Base-by-base conservation (phyloP, 2,329 filamentous ascomycete genomes). In the Didymella segeticola region DNA sequence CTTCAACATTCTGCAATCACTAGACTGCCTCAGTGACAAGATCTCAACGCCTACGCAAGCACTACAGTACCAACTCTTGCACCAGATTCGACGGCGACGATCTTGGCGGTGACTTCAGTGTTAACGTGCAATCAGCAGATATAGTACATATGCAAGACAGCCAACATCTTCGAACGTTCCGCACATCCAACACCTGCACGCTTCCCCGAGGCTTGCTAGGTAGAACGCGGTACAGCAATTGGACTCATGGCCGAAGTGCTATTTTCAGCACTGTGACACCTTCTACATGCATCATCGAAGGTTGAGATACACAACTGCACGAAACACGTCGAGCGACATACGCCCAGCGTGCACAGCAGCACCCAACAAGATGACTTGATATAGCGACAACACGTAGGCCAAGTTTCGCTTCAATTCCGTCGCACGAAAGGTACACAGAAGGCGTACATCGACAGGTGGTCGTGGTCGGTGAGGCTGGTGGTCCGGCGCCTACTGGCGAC, bases 331-430 rank as follows among this genome's bases (percentile, higher is more conserved):
- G 49, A 52, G 31, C 55, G 48, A 45, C 43, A 31, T 39, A 38
- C 34, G 45, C 34, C 34, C 48, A 46, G 53, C 33, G 37, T 47
- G 49, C 43, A 51, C 54, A 38, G 53, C 47, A 62, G 47, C 54
- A 49, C 30, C 56, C 51, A 48, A 42, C 39, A 45, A 50, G 57
- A 60, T 41, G 33, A 50, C 47, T 56, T 43, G 34, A 55, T 60
- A 53, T 43, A 57, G 63, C 59, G 50, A 53, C 48, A 54, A 55
- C 56, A 70, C 64, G 64, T 70, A 69, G 52, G 71, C 68, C 70
- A 73, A 73, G 68, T 29, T 53, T 64, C 66, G 63, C 62, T 64
- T 67, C 54, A 53, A 52, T 56, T 58, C 45, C 47, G 58, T 57
- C 58, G 59, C 53, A 48, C 53, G 56, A 66, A 43, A 62, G 19